A percentile compares a stretch with the other conserved stretches of the same genome.
Evolutionary conservation across 441 rosid genomes (phyloP).

Genomic region (Omphalea diandra): DNA sequence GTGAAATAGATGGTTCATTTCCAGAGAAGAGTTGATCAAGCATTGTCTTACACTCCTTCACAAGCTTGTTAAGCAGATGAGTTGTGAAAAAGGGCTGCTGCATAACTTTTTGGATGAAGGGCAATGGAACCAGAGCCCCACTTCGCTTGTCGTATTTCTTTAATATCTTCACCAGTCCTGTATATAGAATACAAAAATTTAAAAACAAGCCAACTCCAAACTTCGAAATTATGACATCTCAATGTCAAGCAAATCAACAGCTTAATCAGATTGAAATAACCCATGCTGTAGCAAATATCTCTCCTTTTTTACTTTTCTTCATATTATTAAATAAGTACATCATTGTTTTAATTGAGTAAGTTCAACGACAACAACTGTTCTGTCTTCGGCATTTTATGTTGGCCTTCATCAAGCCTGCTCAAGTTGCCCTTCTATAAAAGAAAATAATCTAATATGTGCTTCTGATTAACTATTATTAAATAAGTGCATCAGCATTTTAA

Average conservation of each 20-base stretch:
- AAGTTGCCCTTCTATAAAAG: too few species aligned
- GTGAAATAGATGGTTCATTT: conserved; percentile 19
- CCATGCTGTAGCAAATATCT: not conserved
- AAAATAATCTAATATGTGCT: too few species aligned
- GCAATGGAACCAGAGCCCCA: conserved; percentile 65
- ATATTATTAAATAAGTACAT: not conserved
- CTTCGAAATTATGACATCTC: too few species aligned
- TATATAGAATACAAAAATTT: not conserved
- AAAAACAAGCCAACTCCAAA: not conserved
- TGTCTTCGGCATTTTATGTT: not conserved
- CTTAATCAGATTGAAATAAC: not conserved
- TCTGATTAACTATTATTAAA: not conserved
- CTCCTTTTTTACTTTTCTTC: not conserved
- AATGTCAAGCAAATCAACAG: not conserved
- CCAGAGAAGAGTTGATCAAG: conserved; percentile 57
- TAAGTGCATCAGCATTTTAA: not conserved
- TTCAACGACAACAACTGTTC: not conserved
- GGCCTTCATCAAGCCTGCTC: not conserved
- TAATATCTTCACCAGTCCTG: conserved; percentile 83
- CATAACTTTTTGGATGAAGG: conserved; percentile 72
- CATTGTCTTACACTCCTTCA: conserved; percentile 71
- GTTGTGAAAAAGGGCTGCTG: conserved; percentile 85
- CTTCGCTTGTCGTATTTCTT: conserved; percentile 91
- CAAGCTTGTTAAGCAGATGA: conserved; percentile 66
- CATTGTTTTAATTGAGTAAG: not conserved